These are phyloP conservation scores for Cercis canadensis DNA, from an alignment of 306 rosid species.

Conservation along the genomic window DNA sequence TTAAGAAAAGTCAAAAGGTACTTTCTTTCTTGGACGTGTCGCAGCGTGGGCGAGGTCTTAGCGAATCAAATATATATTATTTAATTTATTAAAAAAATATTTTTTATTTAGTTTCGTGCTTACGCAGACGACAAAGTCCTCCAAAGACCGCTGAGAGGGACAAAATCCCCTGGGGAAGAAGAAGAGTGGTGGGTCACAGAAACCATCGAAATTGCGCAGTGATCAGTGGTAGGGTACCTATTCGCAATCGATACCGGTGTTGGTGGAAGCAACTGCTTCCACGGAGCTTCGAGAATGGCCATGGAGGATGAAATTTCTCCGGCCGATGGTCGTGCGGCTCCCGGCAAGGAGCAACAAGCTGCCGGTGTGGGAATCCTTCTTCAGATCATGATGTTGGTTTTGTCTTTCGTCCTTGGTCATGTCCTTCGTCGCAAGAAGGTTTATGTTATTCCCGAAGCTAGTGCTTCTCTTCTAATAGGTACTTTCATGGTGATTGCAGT, in stretches of 20 bases:
- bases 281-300: slow-evolving; percentile 44
- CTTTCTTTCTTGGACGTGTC: too few species aligned
- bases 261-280: slow-evolving; percentile 31
- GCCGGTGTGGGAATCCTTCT: slow-evolving; percentile 99
- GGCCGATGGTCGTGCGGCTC: slow-evolving; percentile 58
- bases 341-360: slow-evolving; percentile 97
- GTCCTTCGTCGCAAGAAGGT: slow-evolving; percentile 94
- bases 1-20: too few species aligned
- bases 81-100: too few species aligned
- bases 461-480: slow-evolving; percentile 99
- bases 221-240: background rate
- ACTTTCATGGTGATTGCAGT: background rate
- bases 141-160: background rate
- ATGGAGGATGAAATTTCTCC: slow-evolving; percentile 77
- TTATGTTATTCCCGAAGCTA: slow-evolving; percentile 93
- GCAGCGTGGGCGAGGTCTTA: too few species aligned
- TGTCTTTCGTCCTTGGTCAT: slow-evolving; percentile 96
- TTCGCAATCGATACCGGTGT: background rate
- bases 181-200: slow-evolving; percentile 18
- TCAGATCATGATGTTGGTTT: slow-evolving; percentile 98
- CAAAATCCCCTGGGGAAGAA: background rate
- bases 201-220: background rate
- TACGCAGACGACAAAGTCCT: background rate
- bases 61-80: too few species aligned
- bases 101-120: background rate